phyloP scores from a whole-genome alignment of 1,139 yeast genomes.

The Groenewaldozyma sp. region DNA sequence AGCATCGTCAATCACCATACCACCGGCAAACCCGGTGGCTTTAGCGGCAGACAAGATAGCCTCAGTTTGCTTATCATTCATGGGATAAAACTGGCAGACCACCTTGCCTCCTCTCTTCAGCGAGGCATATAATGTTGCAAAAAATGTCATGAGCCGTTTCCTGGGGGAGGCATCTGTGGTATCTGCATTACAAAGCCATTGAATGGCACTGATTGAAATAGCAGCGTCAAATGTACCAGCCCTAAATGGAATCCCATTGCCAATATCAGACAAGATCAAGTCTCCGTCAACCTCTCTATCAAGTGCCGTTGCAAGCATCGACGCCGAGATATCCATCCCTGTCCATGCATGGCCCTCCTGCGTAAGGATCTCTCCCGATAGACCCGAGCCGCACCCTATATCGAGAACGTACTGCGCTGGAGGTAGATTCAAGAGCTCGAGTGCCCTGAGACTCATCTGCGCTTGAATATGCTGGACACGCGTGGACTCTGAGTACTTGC shows the following conservation, averaged over 20 bases:
- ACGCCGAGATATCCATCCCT: conserved; percentile 94
- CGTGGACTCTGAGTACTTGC: conserved; percentile 81
- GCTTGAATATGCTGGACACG: conserved; percentile 98
- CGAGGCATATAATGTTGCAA: conserved; percentile 79
- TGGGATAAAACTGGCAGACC: conserved; percentile 94
- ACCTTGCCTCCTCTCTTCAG: conserved; percentile 92
- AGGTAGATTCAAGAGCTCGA: conserved; percentile 71
- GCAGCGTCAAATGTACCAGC: conserved; percentile 98
- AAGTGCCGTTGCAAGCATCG: conserved; percentile 90
- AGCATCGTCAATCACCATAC: conserved; percentile 86
- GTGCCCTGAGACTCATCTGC: conserved; percentile 88
- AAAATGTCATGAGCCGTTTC: conserved; percentile 67
- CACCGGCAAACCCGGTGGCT: conserved; percentile 94
- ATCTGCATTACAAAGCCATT: conserved; percentile 98
- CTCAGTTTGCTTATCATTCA: conserved; percentile 76
- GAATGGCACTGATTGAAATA: conserved; percentile 88
- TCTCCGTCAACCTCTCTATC: conserved; percentile 94
- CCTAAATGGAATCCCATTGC: conserved; percentile 87
- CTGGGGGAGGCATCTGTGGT: conserved; percentile 78
- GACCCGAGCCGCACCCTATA: conserved; percentile 96
- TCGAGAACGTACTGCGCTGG: conserved; percentile 67
- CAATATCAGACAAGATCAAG: conserved; percentile 82
- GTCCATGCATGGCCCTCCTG: conserved; percentile 95
- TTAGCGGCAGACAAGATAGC: conserved; percentile 77
- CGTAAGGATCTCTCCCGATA: conserved; percentile 85